Base-by-base conservation (phyloP, 2,329 filamentous ascomycete genomes). In the Colletotrichum orbiculare region DNA sequence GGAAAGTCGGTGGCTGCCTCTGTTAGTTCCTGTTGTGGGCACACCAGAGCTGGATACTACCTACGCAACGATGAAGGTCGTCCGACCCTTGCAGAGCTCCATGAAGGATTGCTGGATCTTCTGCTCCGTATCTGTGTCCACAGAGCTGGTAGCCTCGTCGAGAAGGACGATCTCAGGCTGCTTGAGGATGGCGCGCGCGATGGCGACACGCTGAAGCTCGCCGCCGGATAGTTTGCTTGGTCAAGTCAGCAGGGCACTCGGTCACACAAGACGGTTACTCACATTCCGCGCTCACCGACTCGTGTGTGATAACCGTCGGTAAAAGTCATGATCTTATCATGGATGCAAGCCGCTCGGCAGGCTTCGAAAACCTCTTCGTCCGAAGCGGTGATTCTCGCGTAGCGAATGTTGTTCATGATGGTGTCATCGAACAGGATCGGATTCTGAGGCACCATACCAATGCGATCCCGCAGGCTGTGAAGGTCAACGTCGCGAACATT, bases 61-160 rank as follows among this genome's bases (percentile, higher is more conserved):
- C 77, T 75, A 86, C 78, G 89, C 89, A 37, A 91, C 87, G 34
- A 90, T 86, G 67, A 91, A 89, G 0, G 88, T 91, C 2, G 89
- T 91, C 33, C 88, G 85, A 2, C 84, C 86, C 64, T 84, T 78
- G 67, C 87, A 89, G 8, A 90, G 79, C 54, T 79, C 80, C 62
- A 79, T 79, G 57, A 91, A 83, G 0, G 88, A 89, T 38, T 85
- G 79, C 69, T 91, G 89, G 49, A 91, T 91, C 69, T 87, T 85
- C 60, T 87, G 85, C 74, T 91, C 89, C 2, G 88, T 91, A 39
- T 89, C 86, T 0, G 89, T 89, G 66, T 93, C 89, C 63, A 95
- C 89, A 7, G 91, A 89, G 42, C 90, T 93, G 4, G 93, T 94
- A 1, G 92, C 89, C 75, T 94, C 92, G 69, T 95, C 92, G 1